Conservation (phyloP, 129 eudicot genomes). For the Tagetes patula region DNA sequence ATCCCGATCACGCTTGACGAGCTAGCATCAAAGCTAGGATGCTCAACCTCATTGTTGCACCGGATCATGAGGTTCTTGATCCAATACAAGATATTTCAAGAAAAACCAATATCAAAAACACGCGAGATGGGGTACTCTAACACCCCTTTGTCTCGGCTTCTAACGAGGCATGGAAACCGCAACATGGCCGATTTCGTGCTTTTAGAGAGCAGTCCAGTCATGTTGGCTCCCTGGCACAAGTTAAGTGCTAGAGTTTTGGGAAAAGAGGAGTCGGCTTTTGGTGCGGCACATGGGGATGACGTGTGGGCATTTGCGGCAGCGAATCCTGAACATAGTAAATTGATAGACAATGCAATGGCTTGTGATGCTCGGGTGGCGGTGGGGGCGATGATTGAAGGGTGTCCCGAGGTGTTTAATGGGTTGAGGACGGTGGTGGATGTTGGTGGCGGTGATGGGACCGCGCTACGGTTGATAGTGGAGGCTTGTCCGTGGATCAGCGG, state of each 20-base stretch:
- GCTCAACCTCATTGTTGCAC: not conserved
- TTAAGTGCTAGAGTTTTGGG: not conserved
- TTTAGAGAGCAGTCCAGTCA: not conserved
- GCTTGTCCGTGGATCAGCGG: conserved; percentile 1
- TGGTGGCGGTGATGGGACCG: conserved; percentile 1
- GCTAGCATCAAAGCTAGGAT: not conserved
- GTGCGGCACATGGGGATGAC: not conserved
- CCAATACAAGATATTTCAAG: not conserved
- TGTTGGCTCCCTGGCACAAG: conserved; percentile 1
- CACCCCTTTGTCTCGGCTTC: not conserved
- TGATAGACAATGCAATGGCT: not conserved
- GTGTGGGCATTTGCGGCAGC: conserved; percentile 2
- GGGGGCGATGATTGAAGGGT: not conserved
- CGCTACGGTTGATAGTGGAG: not conserved
- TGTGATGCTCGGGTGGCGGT: conserved; percentile 6
- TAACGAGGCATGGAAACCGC: not conserved
- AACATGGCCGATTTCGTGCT: conserved; percentile 3
- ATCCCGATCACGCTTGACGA: not conserved
- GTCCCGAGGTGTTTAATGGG: not conserved
- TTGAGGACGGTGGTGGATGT: conserved; percentile 12
- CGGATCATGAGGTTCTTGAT: conserved; percentile 6
- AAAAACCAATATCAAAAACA: not conserved
- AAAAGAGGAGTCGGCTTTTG: not conserved
- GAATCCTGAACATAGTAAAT: not conserved
- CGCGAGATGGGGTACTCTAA: not conserved